Percentiles rank a stretch among this genome's conserved stretches.
These are phyloP conservation scores for Cladophialophora exuberans DNA, from an alignment of 2,329 filamentous ascomycete species.

Conservation along the genomic window DNA sequence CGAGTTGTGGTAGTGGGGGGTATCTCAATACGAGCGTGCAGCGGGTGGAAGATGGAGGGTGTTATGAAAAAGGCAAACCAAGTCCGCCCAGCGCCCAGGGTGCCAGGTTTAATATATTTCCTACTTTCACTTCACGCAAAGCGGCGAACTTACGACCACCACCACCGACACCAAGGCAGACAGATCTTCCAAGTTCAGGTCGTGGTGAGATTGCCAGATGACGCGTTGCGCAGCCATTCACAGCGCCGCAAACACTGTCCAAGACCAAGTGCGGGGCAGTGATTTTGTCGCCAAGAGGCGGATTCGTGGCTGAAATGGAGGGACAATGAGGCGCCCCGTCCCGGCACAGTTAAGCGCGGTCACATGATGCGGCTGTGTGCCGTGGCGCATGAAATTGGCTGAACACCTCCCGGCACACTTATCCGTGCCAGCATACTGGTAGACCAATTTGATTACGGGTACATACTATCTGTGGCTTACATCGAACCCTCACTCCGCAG, in stretches of 20 bases:
- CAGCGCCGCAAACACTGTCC: too few species aligned
- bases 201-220: too few species aligned
- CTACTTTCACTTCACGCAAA: too few species aligned
- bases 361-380: constrained; percentile 3
- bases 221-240: too few species aligned
- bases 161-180: too few species aligned
- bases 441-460: neutral
- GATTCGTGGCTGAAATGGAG: neutral
- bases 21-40: neutral
- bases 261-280: constrained; percentile 2
- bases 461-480: neutral
- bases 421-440: neutral
- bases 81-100: too few species aligned
- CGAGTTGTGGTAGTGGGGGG: neutral
- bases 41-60: neutral
- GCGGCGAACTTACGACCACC: too few species aligned
- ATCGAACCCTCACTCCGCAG: constrained; percentile 25
- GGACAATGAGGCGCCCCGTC: neutral
- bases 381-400: neutral
- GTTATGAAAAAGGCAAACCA: neutral
- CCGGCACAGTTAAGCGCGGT: neutral
- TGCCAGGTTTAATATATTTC: too few species aligned
- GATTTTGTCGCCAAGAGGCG: neutral
- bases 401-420: neutral
- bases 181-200: too few species aligned